Base-by-base conservation (phyloP, 2,329 filamentous ascomycete genomes). In the Colletotrichum scovillei region DNA sequence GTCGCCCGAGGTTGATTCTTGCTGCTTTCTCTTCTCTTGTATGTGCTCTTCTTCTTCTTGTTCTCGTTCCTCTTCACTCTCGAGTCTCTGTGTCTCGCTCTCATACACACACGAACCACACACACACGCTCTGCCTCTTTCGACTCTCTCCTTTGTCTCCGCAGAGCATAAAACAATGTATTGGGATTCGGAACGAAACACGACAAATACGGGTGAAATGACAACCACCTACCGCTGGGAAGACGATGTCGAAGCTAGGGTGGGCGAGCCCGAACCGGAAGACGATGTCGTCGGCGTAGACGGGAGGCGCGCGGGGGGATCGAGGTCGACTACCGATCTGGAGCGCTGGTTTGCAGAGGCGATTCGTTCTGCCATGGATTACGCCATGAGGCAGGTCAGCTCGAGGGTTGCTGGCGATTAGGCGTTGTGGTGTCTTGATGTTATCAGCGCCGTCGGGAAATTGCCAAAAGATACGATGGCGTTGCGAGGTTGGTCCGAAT, bases 311-410 rank as follows among this genome's bases (percentile, higher is more conserved):
- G 84, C 84, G 85, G 80, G 76, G 72, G 79, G 78, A 80, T 88
- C 85, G 87, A 88, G 87, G 83, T 89, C 86, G 84, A 85, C 84
- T 87, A 82, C 84, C 85, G 85, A 85, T 86, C 84, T 83, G 81
- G 84, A 84, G 83, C 85, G 85, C 84, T 81, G 80, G 78, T 83
- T 85, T 84, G 83, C 83, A 83, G 81, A 79, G 80, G 68, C 69
- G 83, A 83, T 91, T 90, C 86, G 89, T 88, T 91, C 89, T 90
- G 89, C 89, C 89, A 91, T 91, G 88, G 87, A 89, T 89, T 90
- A 91, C 89, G 89, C 89, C 89, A 91, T 91, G 83, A 86, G 88
- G 85, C 87, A 85, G 82, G 83, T 38, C 67, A 59, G 63, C 67
- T 72, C 42, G 58, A 32, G 72, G 59, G 30, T 63, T 67, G 63